Percentiles rank a stretch among this genome's conserved stretches.
phyloP scores from a whole-genome alignment of 306 rosid genomes.

The Corylus heterophylla region DNA sequence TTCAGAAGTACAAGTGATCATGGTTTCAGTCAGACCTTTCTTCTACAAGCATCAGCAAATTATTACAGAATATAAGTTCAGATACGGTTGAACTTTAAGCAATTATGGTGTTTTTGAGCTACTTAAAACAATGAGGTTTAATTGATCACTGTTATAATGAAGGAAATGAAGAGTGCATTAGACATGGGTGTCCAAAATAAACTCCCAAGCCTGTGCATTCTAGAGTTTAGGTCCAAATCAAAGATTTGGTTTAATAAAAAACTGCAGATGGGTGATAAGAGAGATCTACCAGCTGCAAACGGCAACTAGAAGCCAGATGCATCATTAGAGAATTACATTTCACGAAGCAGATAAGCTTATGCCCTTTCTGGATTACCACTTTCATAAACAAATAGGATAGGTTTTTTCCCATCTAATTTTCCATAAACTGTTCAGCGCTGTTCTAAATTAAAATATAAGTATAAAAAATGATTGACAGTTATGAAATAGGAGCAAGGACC shows the following conservation, averaged over 20 bases:
- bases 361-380: not conserved
- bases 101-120: not conserved
- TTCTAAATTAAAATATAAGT: not conserved
- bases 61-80: not conserved
- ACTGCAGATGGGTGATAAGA: no score
- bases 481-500: no score
- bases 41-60: not conserved
- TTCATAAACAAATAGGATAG: not conserved
- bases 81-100: not conserved
- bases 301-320: not conserved
- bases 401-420: not conserved
- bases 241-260: not conserved
- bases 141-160: not conserved
- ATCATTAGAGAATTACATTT: not conserved
- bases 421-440: not conserved
- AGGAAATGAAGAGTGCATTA: not conserved
- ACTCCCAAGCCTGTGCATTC: not conserved
- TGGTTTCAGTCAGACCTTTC: not conserved
- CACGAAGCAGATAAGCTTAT: not conserved
- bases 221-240: not conserved
- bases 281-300: not conserved
- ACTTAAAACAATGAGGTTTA: not conserved
- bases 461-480: not conserved
- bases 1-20: not conserved
- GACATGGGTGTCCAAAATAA: not conserved